Percentiles rank a stretch among this genome's conserved stretches.
Conservation (phyloP, 1,139 yeast genomes). For the Taphrina confusa region DNA sequence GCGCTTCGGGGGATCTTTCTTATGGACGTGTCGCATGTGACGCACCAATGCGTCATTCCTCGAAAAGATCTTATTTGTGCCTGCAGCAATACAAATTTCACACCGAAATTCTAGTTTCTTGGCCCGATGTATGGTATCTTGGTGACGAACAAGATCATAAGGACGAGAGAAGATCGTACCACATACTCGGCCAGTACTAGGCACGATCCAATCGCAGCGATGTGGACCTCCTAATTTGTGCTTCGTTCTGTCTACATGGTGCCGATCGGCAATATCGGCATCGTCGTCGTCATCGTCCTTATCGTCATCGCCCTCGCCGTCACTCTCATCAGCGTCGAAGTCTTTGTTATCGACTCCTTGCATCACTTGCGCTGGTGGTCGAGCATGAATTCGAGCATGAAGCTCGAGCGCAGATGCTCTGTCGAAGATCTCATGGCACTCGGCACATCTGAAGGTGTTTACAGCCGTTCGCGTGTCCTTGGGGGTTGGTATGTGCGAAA, state of each 20-base stretch:
- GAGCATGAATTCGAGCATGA: constrained; percentile 12
- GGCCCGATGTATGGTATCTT: constrained; percentile 91
- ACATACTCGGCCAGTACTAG: constrained; percentile 65
- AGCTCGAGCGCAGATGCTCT: neutral
- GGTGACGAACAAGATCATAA: constrained; percentile 90
- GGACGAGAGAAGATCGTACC: constrained; percentile 86
- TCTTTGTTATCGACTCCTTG: neutral
- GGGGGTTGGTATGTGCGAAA: neutral
- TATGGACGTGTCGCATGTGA: constrained; percentile 52
- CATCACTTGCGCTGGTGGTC: constrained; percentile 1
- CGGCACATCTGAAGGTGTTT: neutral
- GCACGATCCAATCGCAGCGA: constrained; percentile 63
- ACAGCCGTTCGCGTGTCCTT: neutral
- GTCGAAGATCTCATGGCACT: constrained; percentile 9
- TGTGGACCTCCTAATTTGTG: constrained; percentile 50
- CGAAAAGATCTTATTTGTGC: constrained; percentile 78
- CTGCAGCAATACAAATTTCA: constrained; percentile 59
- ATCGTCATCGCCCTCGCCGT: constrained; percentile 1
- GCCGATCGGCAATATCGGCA: neutral
- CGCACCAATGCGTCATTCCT: constrained; percentile 93
- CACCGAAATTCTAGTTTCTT: constrained; percentile 85
- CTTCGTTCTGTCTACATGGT: neutral
- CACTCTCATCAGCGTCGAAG: neutral
- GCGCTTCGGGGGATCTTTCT: constrained; percentile 10
- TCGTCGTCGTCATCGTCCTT: constrained; percentile 5